Evolutionary conservation across 2,329 filamentous ascomycete genomes (phyloP).

Genomic region (Pseudogymnoascus sp.): DNA sequence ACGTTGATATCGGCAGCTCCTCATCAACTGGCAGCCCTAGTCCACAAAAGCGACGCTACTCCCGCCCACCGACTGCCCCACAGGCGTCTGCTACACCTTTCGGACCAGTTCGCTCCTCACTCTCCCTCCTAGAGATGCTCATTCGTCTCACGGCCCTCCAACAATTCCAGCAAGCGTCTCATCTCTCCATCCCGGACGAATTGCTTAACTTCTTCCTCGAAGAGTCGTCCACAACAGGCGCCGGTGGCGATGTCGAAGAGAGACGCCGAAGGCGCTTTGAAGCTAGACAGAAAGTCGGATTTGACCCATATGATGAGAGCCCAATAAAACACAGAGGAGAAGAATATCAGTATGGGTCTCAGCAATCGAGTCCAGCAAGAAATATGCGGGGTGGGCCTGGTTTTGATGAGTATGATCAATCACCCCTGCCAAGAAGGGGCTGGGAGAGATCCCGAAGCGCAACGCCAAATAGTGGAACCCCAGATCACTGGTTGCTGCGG

Average conservation of each 20-base stretch:
- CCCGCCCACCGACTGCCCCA: not conserved
- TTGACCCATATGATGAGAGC: constrained; percentile 65
- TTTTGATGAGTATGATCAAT: not conserved
- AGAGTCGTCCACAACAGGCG: constrained; percentile 57
- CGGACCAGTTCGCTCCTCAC: constrained; percentile 51
- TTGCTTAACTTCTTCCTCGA: constrained; percentile 67
- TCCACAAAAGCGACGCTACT: constrained; percentile 1
- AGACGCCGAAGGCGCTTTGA: constrained; percentile 51
- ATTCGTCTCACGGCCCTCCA: constrained; percentile 63
- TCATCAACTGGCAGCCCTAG: constrained; percentile 14
- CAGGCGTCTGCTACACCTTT: constrained; percentile 31
- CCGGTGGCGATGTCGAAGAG: constrained; percentile 51
- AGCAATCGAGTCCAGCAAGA: not conserved
- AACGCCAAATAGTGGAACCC: not conserved
- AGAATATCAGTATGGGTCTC: constrained; percentile 43
- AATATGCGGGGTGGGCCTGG: not conserved
- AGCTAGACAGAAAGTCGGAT: constrained; percentile 54
- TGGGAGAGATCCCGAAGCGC: constrained; percentile 1
- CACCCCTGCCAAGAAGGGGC: not conserved
- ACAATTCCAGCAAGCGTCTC: constrained; percentile 65
- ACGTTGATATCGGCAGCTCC: constrained; percentile 21
- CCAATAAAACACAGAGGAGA: constrained; percentile 55
- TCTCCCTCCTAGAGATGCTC: constrained; percentile 65
- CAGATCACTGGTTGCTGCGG: constrained; percentile 9
- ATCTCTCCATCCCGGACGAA: constrained; percentile 63